A percentile compares a stretch with the other conserved stretches of the same genome.
Evolutionary conservation across 2,329 filamentous ascomycete species (phyloP).

Genomic region (Pseudohalonectria lignicola): DNA sequence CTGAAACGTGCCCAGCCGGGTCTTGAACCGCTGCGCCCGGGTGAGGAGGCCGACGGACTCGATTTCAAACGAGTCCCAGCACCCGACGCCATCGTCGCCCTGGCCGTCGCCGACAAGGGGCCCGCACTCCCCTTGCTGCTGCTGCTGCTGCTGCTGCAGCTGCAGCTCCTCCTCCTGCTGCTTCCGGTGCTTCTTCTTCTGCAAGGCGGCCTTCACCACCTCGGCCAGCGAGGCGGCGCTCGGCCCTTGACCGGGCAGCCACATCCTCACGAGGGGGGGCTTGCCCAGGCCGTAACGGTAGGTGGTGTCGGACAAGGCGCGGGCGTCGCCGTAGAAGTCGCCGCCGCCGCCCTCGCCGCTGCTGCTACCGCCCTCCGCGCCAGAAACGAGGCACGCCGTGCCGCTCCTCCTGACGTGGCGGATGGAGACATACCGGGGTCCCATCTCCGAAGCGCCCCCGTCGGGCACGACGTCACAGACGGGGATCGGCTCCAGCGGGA

Average conservation of each 20-base stretch:
- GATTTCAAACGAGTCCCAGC: constrained; percentile 16
- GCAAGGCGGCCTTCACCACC: neutral
- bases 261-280: constrained; percentile 33
- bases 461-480: constrained; percentile 26
- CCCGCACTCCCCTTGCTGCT: constrained; percentile 5
- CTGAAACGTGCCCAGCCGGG: constrained; percentile 36
- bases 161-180: too few relatives aligned
- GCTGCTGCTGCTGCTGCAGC: neutral
- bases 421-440: constrained; percentile 33
- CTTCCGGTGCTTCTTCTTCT: too few relatives aligned
- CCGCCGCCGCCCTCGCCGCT: neutral
- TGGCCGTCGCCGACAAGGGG: constrained; percentile 10
- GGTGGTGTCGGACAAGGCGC: constrained; percentile 35
- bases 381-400: constrained; percentile 34
- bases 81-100: constrained; percentile 11
- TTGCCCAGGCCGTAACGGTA: constrained; percentile 46
- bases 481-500: constrained; percentile 26
- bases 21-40: constrained; percentile 32
- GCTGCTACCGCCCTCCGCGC: constrained; percentile 15
- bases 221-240: neutral
- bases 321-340: constrained; percentile 9
- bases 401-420: constrained; percentile 34
- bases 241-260: constrained; percentile 4
- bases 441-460: constrained; percentile 2
- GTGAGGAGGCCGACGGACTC: constrained; percentile 28